Evolutionary conservation across 371 early-diverging fungal genomes (phyloP), one percentile per base, ranked within the genome.

Genomic region (Lichtheimia hyalospora): DNA sequence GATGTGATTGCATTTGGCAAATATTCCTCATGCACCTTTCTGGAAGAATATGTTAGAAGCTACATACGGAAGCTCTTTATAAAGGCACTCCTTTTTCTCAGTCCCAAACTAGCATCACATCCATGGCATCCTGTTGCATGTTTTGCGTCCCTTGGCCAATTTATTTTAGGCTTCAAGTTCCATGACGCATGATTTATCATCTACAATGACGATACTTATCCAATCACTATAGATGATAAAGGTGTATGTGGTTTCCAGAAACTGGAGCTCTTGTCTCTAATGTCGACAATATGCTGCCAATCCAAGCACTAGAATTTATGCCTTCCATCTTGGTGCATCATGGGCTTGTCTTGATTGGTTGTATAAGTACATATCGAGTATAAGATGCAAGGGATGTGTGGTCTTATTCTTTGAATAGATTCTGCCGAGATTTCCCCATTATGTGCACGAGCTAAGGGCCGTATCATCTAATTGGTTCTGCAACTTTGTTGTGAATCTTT

Each of bases 401-500:
- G 10, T 34, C 34, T 34, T 10, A 34, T 21, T 28, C 14, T 21
- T 28, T 34, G 10, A 0, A 20, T 42, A 71, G 74, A 84, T 62
- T 85, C 84, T 64, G 81, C 86, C 18, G 89, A 89, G 61, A 83
- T 89, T 63, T 85, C 71, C 50, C 74, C 77, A 1, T 62, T 74
- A 53, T 72, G 74, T 21, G 63, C 71, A 15, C 63, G 78, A 57
- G 70, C 73, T 27, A 71, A 74, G 57, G 70, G 74, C 83, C 39
- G 86, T 85, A 27, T 75, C 84, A 39, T 75, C 86, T 60, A 88
- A 88, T 74, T 89, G 85, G 85, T 34, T 74, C 2, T 64, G 66
- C 34, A 84, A 83, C 61, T 75, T 71, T 61, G 70, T 67, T 15
- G 64, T 75, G 18, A 72, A 70, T n/a, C 54, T 75, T 6, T 71